Base-by-base conservation (phyloP, 1,284 basidiomycete species). In the Naganishia liquefaciens region DNA sequence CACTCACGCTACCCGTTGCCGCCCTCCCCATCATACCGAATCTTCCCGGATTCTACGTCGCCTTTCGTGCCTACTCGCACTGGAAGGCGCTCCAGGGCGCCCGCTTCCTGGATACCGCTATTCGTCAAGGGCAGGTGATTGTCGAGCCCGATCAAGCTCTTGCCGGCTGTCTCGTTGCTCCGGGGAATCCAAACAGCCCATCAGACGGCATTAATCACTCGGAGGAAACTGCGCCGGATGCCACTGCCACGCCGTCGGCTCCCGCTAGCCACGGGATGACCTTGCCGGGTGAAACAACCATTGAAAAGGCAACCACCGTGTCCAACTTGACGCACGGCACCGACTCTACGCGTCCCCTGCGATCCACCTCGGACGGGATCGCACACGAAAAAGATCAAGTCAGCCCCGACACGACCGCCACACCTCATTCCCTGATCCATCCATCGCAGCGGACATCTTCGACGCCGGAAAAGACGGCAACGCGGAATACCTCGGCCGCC, bases 21-120 rank as follows among this genome's bases (percentile, higher is more conserved):
- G 74, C 81, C 55, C 73, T 82, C 54, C 81, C 81, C 28, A 58
- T 82, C 69, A 70, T 82, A 15, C 81, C 81, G 60, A 82, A 82
- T 71, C 78, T 77, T 68, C 78, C 79, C 3, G 70, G 81, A 51
- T 81, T 81, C 74, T 81, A 81, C 75, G 77, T 81, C 49, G 74
- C 81, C 10, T 82, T 80, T 79, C 72, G 80, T 64, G 79, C 79
- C 21, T 82, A 79, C 78, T 77, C 75, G 15, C 80, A 82, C 65
- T 79, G 76, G 72, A 77, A 75, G 68, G 77, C 78, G 0, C 80
- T 75, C 74, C 69, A 77, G 65, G 80, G 80, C 33, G 76, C 74
- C 27, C 67, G 64, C 11, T 79, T 77, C 69, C 71, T 78, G 54
- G 72, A 75, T 54, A 51, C 61, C 21, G 65, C 78, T 19, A 62